Conservation (phyloP, 2,329 filamentous ascomycete species). For the Penicillium sp. region DNA sequence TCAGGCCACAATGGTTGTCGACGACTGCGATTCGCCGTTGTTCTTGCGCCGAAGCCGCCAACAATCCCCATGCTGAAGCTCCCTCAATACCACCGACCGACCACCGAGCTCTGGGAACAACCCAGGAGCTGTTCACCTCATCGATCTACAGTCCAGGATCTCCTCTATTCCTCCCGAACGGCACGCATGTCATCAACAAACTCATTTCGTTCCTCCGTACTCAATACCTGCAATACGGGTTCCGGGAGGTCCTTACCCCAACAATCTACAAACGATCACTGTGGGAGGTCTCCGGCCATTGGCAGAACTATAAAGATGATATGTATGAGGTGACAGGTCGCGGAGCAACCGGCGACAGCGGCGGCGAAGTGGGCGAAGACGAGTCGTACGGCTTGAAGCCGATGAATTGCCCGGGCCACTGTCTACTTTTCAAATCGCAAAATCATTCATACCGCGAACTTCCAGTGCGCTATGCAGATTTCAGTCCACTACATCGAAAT, state of each 20-base stretch:
- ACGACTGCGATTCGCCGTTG: slow-evolving; percentile 16
- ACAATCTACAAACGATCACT: slow-evolving; percentile 85
- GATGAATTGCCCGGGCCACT: slow-evolving; percentile 91
- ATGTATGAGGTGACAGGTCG: slow-evolving; percentile 73
- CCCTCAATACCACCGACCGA: slow-evolving; percentile 40
- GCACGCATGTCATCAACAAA: slow-evolving; percentile 75
- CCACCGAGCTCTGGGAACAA: slow-evolving; percentile 47
- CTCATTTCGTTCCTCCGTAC: slow-evolving; percentile 74
- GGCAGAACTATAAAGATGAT: slow-evolving; percentile 84
- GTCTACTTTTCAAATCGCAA: slow-evolving; percentile 70
- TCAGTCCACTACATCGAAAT: slow-evolving; percentile 79
- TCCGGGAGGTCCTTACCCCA: slow-evolving; percentile 81
- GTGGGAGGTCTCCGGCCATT: slow-evolving; percentile 79
- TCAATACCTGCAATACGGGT: slow-evolving; percentile 79
- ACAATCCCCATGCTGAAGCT: slow-evolving; percentile 13
- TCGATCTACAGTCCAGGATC: slow-evolving; percentile 78
- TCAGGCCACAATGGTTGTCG: slow-evolving; percentile 16
- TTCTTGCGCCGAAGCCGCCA: slow-evolving; percentile 21
- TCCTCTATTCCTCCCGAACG: slow-evolving; percentile 76
- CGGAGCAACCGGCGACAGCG: slow-evolving; percentile 42
- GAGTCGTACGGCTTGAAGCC: slow-evolving; percentile 80
- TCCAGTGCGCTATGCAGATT: slow-evolving; percentile 79
- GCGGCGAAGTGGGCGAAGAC: slow-evolving; percentile 51
- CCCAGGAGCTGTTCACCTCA: slow-evolving; percentile 70
- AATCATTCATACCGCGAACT: slow-evolving; percentile 71